Evolutionary conservation across 2,329 filamentous ascomycete species (phyloP).

Genomic region (Apiospora hydei): DNA sequence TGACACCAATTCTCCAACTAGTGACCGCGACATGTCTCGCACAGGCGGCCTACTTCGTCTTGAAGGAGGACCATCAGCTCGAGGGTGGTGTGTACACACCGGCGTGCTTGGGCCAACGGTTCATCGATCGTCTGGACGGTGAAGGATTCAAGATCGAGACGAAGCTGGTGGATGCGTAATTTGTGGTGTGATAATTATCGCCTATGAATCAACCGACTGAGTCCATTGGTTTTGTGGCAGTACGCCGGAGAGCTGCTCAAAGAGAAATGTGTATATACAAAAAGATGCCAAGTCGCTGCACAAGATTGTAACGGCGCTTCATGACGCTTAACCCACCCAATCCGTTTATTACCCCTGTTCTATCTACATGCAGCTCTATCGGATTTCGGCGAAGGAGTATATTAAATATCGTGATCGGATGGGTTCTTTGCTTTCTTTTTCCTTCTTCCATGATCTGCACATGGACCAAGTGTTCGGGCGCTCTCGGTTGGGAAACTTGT

Average conservation of each 20-base stretch:
- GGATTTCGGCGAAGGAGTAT: no score
- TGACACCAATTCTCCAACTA: slow-evolving; percentile 38
- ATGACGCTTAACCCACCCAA: neutral
- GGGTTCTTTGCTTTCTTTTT: slow-evolving; percentile 10
- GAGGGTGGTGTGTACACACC: slow-evolving; percentile 76
- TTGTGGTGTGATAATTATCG: neutral
- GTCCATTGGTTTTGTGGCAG: neutral
- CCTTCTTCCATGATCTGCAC: slow-evolving; percentile 26
- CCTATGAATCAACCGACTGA: neutral
- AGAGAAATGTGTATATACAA: neutral
- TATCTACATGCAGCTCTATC: neutral
- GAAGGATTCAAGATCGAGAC: slow-evolving; percentile 70
- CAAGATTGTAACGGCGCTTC: neutral
- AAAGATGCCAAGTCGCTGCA: neutral
- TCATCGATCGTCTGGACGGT: slow-evolving; percentile 67
- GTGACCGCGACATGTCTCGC: slow-evolving; percentile 71
- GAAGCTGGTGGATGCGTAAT: slow-evolving; percentile 48
- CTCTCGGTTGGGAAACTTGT: slow-evolving; percentile 15
- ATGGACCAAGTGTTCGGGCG: slow-evolving; percentile 30
- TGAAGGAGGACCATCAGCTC: slow-evolving; percentile 67
- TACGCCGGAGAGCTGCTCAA: neutral
- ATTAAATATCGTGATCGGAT: neutral
- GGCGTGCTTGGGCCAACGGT: slow-evolving; percentile 72
- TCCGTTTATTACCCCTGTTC: neutral
- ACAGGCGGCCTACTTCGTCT: slow-evolving; percentile 69